These are phyloP conservation scores for Glycine latifolia DNA, from an alignment of 306 rosid species.

Conservation along the genomic window DNA sequence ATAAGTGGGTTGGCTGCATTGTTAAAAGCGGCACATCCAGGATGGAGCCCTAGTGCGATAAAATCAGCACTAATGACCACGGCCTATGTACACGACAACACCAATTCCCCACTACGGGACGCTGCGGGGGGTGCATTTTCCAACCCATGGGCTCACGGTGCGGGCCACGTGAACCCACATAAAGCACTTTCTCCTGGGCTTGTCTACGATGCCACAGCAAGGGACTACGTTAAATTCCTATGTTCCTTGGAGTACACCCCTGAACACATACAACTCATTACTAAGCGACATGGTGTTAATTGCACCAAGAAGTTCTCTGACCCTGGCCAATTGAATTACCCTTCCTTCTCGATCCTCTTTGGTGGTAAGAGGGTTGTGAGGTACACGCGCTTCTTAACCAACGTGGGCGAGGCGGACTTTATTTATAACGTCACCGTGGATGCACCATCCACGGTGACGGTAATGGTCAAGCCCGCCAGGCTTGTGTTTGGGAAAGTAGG, in stretches of 20 bases:
- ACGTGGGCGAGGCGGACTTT: constrained; percentile 70
- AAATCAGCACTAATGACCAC: constrained; percentile 96
- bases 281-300: constrained; percentile 57
- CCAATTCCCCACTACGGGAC: constrained; percentile 73
- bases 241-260: constrained; percentile 76
- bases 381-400: constrained; percentile 72
- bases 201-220: constrained; percentile 64
- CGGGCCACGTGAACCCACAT: constrained; percentile 88
- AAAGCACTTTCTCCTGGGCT: constrained; percentile 88
- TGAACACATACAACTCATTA: constrained; percentile 64
- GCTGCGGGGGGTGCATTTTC: constrained; percentile 63
- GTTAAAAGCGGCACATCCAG: constrained; percentile 91
- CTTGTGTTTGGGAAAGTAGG: constrained; percentile 73
- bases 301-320: constrained; percentile 66
- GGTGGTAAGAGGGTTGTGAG: constrained; percentile 73
- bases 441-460: constrained; percentile 60
- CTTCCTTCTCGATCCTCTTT: constrained; percentile 79
- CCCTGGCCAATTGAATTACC: constrained; percentile 91
- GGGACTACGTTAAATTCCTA: constrained; percentile 70
- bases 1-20: constrained; percentile 89
- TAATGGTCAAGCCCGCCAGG: constrained; percentile 64
- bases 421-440: constrained; percentile 56
- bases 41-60: constrained; percentile 94
- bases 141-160: constrained; percentile 83
- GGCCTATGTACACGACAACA: constrained; percentile 78